Base-by-base conservation (phyloP, 768 basidiomycete species). In the Albatrellus ellisii region DNA sequence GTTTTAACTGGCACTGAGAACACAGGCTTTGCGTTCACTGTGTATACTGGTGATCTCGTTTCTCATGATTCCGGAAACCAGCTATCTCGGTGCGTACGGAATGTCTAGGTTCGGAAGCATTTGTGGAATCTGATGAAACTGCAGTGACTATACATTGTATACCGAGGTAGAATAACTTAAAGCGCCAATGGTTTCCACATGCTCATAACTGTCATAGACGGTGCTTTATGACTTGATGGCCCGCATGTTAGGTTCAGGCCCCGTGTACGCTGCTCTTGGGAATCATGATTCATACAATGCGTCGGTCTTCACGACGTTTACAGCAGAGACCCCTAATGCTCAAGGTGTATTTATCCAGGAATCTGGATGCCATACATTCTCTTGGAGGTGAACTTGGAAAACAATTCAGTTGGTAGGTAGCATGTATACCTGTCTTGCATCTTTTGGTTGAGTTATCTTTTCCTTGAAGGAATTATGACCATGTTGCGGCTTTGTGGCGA, bases 271-370 rank as follows among this genome's bases (percentile, higher is more conserved):
- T 22, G 72, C 77, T 0, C 61, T 86, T 7, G 83, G 83, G 7
- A 87, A 87, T 54, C 83, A 87, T 51, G 83, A 87, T 54, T 76
- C 67, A 31, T 81, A 77, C 55, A 75, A 77, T 49, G 68, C 74
- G 75, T 79, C 46, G 24, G 70, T 17, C 39, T 26, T 20, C 18
- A 3, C 2, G 17, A 4, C 22, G 17, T n/a, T 27, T 26, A 4
- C 25, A 15, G 11, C 10, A 25, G 15, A 32, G 35, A 11, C 28
- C 18, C 4, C 35, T 43, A 20, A 44, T 4, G 32, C 6, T n/a
- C 17, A 15, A n/a, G n/a, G n/a, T n/a, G n/a, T n/a, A n/a, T n/a
- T n/a, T n/a, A n/a, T n/a, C n/a, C 53, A 67, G 77, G 58, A 74
- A 72, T 2, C 67, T 77, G 51, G 79, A 79, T 47, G 71, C 79